A percentile compares a stretch with the other conserved stretches of the same genome.
Evolutionary conservation across 2,329 filamentous ascomycete species (phyloP).

Genomic region (Fusarium sp.): DNA sequence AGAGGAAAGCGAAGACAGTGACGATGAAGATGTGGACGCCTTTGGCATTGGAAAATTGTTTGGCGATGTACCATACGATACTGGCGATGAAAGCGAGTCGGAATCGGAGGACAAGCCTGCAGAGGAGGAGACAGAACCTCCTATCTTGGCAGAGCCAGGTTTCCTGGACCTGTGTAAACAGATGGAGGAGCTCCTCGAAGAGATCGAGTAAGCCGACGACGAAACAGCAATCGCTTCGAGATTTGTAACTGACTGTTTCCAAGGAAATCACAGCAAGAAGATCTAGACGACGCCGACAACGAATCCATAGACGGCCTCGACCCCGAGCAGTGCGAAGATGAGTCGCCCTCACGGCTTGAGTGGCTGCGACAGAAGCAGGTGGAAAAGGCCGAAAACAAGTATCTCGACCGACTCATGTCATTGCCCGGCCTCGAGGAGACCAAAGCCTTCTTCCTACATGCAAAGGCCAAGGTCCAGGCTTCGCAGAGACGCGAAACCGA

Average conservation of each 20-base stretch:
- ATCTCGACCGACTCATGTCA: conserved; percentile 68
- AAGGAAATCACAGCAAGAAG: conserved; percentile 30
- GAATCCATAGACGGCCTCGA: conserved; percentile 44
- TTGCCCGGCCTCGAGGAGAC: conserved; percentile 72
- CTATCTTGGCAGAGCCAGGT: conserved; percentile 39
- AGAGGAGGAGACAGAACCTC: conserved; percentile 33
- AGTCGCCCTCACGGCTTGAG: conserved; percentile 54
- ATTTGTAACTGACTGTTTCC: background rate
- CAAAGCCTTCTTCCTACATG: conserved; percentile 65
- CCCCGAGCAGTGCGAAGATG: conserved; percentile 45
- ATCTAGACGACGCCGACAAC: conserved; percentile 38
- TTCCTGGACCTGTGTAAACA: conserved; percentile 42
- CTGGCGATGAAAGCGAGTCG: conserved; percentile 33
- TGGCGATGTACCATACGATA: conserved; percentile 35
- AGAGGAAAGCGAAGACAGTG: conserved; percentile 17
- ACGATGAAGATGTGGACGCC: conserved; percentile 25
- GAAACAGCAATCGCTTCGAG: background rate
- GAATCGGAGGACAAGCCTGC: conserved; percentile 31
- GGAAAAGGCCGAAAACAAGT: conserved; percentile 60
- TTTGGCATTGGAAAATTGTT: conserved; percentile 39
- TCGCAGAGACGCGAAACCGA: conserved; percentile 60
- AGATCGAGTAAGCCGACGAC: conserved; percentile 41
- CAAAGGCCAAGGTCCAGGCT: conserved; percentile 59
- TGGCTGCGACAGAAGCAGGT: conserved; percentile 55
- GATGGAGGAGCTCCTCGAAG: conserved; percentile 44